Base-by-base conservation (phyloP, 768 basidiomycete genomes). In the Russula abietina region DNA sequence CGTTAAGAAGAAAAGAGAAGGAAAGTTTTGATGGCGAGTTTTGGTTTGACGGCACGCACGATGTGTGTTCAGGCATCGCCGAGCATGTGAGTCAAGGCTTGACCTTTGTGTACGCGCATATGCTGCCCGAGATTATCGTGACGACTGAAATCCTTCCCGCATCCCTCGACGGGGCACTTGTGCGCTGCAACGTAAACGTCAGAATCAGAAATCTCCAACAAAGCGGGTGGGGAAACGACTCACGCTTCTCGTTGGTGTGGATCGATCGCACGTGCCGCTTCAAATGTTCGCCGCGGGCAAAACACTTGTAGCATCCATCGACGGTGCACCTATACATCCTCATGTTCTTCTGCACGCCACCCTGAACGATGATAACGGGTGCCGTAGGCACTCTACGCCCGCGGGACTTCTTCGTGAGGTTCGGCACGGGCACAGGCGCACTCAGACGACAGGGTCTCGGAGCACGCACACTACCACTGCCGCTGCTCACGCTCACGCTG, bases 231-330 rank as follows among this genome's bases (percentile, higher is more conserved):
- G 55, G 0, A 8, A 52, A 51, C 64, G 43, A 82, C 91, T 74
- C 71, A 94, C 93, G 93, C 78, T 92, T 93, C 72, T 94, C 92
- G 73, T 93, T 83, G 26, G 93, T 93, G 75, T 95, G 93, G 58
- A 95, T 92, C 70, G 87, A 88, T 68, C 91, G 76, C 45, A 94
- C 82, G 72, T 95, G 93, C 65, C 93, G 78, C 79, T 94, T 94
- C 66, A 96, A 75, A 72, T 96, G 93, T 74, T 96, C 93, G 24
- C 88, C 88, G 33, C 93, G 80, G 39, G 87, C 86, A 74, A 96
- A 95, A 69, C 86, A 89, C 75, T 93, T 93, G 48, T 87, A 88
- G 72, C 93, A 95, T 6, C 86, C 91, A 17, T 82, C 81, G 30
- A 93, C 91, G 62, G 82, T 81, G 77, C 92, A 94, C 53, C 83